Evolutionary conservation across 1,284 basidiomycete genomes (phyloP), one percentile per base, ranked within the genome.

Genomic region (Puccinia coronata): DNA sequence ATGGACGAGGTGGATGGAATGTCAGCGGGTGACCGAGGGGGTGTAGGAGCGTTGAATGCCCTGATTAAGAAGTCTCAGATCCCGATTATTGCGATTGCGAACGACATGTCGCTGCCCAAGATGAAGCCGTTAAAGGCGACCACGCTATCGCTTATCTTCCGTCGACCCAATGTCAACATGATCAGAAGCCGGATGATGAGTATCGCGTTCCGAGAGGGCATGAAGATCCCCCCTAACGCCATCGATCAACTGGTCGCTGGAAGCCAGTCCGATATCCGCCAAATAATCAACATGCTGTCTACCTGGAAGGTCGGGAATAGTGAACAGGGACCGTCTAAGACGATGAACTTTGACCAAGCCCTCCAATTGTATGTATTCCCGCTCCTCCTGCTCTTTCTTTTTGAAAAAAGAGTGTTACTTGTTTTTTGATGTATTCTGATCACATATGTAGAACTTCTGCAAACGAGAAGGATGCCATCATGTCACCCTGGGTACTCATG

Each of bases 1-100:
- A 98, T 99, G 95, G 97, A 99, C 85, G 97, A 99, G 86, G 96
- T 99, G 0, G 96, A 99, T 84, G 96, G 97, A 11, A 99, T 99
- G 95, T 97, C 95, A 8, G 93, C 94, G 1, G 96, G 96, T 36
- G 97, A 99, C 87, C 90, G 96, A 73, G 96, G 97, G 28, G 96
- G 96, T 82, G 92, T 98, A 0, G 96, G 94, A 41, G 96, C 96
- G 11, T 87, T 99, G 84, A 95, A 95, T 82, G 90, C 91, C 0
- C 86, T 99, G 81, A 97, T 99, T 85, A 95, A 92, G 88, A 98
- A 98, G 88, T 93, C 93, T 18, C 83, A 95, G 92, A 91, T 98
- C 73, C 97, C 97, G 0, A 95, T 99, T 84, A 98, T 99, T 47
- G 95, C 96, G 85, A 98, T 99, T 83, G 96, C 95, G 82, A 99